These are phyloP conservation scores for Rubroboletus satanas DNA, from an alignment of 768 basidiomycete genomes.

Conservation along the genomic window DNA sequence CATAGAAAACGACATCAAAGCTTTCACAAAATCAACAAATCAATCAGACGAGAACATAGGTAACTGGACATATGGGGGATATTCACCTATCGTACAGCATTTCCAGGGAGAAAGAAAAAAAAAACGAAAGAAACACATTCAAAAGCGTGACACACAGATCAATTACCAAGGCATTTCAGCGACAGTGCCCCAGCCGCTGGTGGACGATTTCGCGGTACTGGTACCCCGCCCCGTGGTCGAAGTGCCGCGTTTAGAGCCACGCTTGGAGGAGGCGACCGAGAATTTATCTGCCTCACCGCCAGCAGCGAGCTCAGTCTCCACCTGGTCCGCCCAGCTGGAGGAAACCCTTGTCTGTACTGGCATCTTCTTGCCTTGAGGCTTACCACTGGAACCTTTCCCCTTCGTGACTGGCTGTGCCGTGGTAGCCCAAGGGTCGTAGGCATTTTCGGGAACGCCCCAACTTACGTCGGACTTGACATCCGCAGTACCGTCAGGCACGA, in stretches of 20 bases:
- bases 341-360: not conserved
- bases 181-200: slow-evolving; percentile 26
- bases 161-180: slow-evolving; percentile 25
- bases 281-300: not conserved
- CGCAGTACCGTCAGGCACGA: not conserved
- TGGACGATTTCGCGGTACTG: slow-evolving; percentile 15
- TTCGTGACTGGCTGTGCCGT: slow-evolving; percentile 1
- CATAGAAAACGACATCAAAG: not conserved
- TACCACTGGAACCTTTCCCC: not conserved
- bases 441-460: slow-evolving; percentile 22
- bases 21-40: not conserved
- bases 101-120: not conserved
- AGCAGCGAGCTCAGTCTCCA: slow-evolving; percentile 17
- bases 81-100: slow-evolving; percentile 7
- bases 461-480: slow-evolving; percentile 18
- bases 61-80: not conserved
- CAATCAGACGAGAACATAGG: slow-evolving; percentile 1
- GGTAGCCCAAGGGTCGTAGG: slow-evolving; percentile 22
- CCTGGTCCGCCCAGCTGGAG: slow-evolving; percentile 29
- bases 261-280: slow-evolving; percentile 12
- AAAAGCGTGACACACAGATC: not conserved
- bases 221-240: slow-evolving; percentile 10
- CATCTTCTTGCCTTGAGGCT: slow-evolving; percentile 10
- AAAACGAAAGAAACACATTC: not conserved
- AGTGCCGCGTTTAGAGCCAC: slow-evolving; percentile 9